A percentile compares a stretch with the other conserved stretches of the same genome.
Conservation (phyloP, 2,329 filamentous ascomycete species). For the Colletotrichum tabaci region DNA sequence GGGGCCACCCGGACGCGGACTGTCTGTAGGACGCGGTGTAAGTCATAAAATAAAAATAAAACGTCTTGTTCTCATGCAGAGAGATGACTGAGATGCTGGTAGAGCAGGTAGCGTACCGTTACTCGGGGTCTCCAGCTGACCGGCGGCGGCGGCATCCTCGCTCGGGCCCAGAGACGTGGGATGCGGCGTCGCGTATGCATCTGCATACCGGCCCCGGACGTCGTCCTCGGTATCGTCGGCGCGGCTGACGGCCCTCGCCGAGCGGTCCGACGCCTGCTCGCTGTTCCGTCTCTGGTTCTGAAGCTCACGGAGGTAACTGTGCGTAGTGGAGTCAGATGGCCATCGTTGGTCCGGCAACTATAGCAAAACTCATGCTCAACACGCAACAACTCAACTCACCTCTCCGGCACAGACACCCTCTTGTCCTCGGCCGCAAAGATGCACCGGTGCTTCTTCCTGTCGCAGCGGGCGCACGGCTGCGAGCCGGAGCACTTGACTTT, state of each 20-base stretch:
- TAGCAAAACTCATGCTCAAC: neutral
- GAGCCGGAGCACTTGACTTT: slow-evolving; percentile 46
- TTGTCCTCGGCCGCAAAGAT: slow-evolving; percentile 44
- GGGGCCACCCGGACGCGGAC: slow-evolving; percentile 10
- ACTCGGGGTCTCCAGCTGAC: slow-evolving; percentile 28
- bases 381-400: slow-evolving; percentile 35
- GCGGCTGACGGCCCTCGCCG: slow-evolving; percentile 19
- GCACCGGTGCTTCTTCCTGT: slow-evolving; percentile 43
- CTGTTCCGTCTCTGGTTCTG: slow-evolving; percentile 39
- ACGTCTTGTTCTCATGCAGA: neutral
- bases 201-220: slow-evolving; percentile 9
- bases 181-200: slow-evolving; percentile 28
- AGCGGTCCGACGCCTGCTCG: slow-evolving; percentile 26
- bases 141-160: slow-evolving; percentile 3
- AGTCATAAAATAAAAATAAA: neutral
- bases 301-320: slow-evolving; percentile 41
- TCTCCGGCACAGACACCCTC: slow-evolving; percentile 45
- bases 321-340: slow-evolving; percentile 15
- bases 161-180: slow-evolving; percentile 1
- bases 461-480: slow-evolving; percentile 45
- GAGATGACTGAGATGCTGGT: neutral
- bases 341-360: neutral
- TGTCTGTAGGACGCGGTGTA: slow-evolving; percentile 15
- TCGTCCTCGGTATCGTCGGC: slow-evolving; percentile 6
- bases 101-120: slow-evolving; percentile 10